Evolutionary conservation across 352 stramenopile genomes (phyloP).

Genomic region (Phytophthora cryptogea): DNA sequence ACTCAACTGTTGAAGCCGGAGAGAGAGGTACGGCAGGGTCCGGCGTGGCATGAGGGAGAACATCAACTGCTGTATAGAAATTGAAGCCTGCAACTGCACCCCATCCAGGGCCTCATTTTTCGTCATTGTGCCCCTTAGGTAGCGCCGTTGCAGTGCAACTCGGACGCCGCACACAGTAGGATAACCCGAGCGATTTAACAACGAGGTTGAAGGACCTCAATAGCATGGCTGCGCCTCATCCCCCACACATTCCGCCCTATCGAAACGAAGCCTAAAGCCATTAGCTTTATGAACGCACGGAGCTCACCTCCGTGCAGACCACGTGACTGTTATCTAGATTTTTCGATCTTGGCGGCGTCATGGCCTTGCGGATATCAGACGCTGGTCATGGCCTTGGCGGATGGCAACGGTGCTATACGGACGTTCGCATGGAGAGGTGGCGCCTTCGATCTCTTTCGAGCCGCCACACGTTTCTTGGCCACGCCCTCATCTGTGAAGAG

Average conservation of each 20-base stretch:
- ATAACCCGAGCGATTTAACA: slow-evolving; percentile 18
- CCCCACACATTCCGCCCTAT: not conserved
- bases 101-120: slow-evolving; percentile 6
- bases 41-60: not conserved
- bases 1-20: not conserved
- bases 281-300: too few relatives aligned
- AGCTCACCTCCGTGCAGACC: too few relatives aligned
- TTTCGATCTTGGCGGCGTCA: slow-evolving; percentile 24
- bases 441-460: slow-evolving; percentile 12
- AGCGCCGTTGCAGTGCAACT: slow-evolving; percentile 9
- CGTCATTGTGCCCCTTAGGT: slow-evolving; percentile 8
- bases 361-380: slow-evolving; percentile 26
- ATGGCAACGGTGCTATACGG: slow-evolving; percentile 12
- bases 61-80: not conserved
- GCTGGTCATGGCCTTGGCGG: not conserved
- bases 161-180: not conserved
- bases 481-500: slow-evolving; percentile 27
- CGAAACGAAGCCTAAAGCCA: too few relatives aligned
- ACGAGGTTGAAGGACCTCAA: slow-evolving; percentile 21
- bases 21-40: not conserved
- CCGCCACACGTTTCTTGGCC: not conserved
- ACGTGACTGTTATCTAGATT: slow-evolving; percentile 11
- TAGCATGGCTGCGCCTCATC: slow-evolving; percentile 1
- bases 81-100: not conserved
- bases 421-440: slow-evolving; percentile 1